Base-by-base conservation (phyloP, 495 filamentous ascomycete species). In the Penicillium soppii region DNA sequence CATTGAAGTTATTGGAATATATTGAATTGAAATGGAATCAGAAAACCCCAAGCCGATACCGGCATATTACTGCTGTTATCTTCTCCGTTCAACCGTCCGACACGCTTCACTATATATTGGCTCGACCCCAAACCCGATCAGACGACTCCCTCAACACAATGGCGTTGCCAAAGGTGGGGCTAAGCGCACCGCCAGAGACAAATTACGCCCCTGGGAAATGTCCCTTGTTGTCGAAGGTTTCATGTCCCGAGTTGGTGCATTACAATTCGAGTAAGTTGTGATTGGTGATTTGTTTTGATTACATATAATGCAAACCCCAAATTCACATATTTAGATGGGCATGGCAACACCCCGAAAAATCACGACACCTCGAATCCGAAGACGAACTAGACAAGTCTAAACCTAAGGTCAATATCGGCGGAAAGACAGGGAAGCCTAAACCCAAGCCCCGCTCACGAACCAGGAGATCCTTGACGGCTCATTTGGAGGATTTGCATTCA, bases 171-270 rank as follows among this genome's bases (percentile, higher is more conserved):
- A 81, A 57, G 94, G 94, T 36, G 94, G 94, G 22, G 94, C 94
- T 25, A 77, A 74, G 25, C 76, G 82, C 21, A 98, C 94, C 4
- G 78, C 81, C n/a, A 74, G 78, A 15, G 64, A 59, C 10, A 78
- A 63, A n/a, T 66, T 88, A 38, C 78, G 88, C 43, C 94, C 95
- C 0, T 97, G 95, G 94, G 89, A 97, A 62, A 96, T 98, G 91
- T 77, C 85, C 1, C 83, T 83, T 25, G 77, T 97, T 5, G 90
- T 97, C 1, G 85, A 87, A 2, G 94, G 95, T 0, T 98, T 98
- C 57, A 89, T 88, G 12, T 91, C 86, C 46, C 83, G 85, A 56
- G 82, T 90, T 16, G 90, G 89, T 2, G 94, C 95, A 3, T 69
- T 98, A 52, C 94, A 97, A 61, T 98, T 98, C 59, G 94, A 98